Evolutionary conservation across 805 yeast genomes (phyloP).

Genomic region (Candida chilensis): DNA sequence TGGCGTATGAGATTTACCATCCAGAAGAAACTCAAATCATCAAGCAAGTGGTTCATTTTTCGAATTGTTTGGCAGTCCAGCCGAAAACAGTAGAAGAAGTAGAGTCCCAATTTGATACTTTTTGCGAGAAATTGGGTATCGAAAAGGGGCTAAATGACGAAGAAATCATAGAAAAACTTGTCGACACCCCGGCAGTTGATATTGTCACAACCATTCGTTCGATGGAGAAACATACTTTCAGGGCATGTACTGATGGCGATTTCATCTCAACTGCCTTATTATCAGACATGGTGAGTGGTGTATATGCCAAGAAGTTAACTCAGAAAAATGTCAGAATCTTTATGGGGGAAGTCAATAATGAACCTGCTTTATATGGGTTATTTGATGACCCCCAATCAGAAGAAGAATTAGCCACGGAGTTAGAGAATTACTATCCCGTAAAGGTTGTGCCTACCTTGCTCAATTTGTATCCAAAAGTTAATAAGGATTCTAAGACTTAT

Average conservation of each 20-base stretch:
- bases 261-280: slow-evolving; percentile 19
- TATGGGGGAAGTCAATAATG: slow-evolving; percentile 24
- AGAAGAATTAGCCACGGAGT: slow-evolving; percentile 16
- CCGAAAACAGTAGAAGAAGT: slow-evolving; percentile 25
- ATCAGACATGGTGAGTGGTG: slow-evolving; percentile 17
- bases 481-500: slow-evolving; percentile 7
- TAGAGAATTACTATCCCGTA: slow-evolving; percentile 24
- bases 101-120: slow-evolving; percentile 24
- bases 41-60: slow-evolving; percentile 22
- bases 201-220: slow-evolving; percentile 14
- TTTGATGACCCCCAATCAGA: slow-evolving; percentile 16
- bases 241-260: slow-evolving; percentile 29
- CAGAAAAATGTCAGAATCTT: slow-evolving; percentile 10
- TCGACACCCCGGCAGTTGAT: too few species aligned
- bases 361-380: slow-evolving; percentile 16
- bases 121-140: slow-evolving; percentile 14
- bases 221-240: slow-evolving; percentile 18
- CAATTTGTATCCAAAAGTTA: slow-evolving; percentile 11
- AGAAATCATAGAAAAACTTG: slow-evolving; percentile 6
- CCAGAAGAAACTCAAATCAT: slow-evolving; percentile 26
- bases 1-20: slow-evolving; percentile 30
- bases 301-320: slow-evolving; percentile 11
- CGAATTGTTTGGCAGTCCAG: slow-evolving; percentile 25
- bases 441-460: slow-evolving; percentile 12
- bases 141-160: slow-evolving; percentile 4